Evolutionary conservation across 495 filamentous ascomycete genomes (phyloP), one percentile per base, ranked within the genome.

Genomic region (Annulohypoxylon stygium): DNA sequence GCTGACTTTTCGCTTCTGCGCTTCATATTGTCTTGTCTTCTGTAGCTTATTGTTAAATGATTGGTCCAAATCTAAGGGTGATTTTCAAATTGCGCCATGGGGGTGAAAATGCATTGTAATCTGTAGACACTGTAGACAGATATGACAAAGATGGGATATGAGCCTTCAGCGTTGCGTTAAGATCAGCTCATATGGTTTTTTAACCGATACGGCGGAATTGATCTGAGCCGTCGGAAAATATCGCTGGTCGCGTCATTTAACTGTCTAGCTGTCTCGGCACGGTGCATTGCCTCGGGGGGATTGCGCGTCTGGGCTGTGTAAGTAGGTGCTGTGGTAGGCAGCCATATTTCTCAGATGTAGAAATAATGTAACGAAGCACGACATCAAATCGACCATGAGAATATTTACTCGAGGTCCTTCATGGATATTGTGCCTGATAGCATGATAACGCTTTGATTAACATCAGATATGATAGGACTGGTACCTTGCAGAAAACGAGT

Each of bases 231-330:
- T 68, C 64, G 60, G 72, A 53, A 66, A 75, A 70, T 75, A 75
- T 50, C 50, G 55, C 16, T 53, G 59, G 72, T 71, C 64, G 72
- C 71, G 66, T 74, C 71, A 74, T 75, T 70, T 59, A 47, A 59
- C 48, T 51, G 25, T 62, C 66, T 70, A 66, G 67, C 59, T 34
- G 65, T 67, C 67, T 75, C 66, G 72, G 67, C 72, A 71, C 67
- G 53, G 67, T 63, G 72, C 67, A 70, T 59, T 67, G 67, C 71
- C 67, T 67, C 62, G 26, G 54, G 26, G 16, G 18, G 60, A 75
- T 75, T 75, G 72, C 72, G 72, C 64, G 72, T 75, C 72, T 60
- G 18, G 71, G 71, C 66, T 74, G 65, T 62, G 61, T 48, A 66
- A 16, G 18, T 30, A 30, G 30, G 30, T 30, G 30, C 30, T 30